Base-by-base conservation (phyloP, 2,329 filamentous ascomycete genomes). In the Gremmenia infestans region DNA sequence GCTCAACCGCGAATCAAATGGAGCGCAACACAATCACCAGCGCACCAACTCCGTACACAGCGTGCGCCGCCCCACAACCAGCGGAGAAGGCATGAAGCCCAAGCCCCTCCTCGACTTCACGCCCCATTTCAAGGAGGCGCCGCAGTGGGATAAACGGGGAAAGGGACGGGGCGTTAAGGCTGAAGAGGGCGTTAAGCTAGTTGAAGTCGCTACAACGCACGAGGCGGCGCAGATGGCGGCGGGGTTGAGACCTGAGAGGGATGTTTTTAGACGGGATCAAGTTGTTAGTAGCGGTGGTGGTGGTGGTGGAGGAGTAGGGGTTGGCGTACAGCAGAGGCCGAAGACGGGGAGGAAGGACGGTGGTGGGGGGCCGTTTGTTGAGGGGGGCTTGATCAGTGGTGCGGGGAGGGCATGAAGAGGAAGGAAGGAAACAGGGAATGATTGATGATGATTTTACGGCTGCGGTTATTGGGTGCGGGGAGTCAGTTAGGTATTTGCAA, bases 71-170 rank as follows among this genome's bases (percentile, higher is more conserved):
- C 39, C 42, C 36, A 39, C 52, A 19, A 3, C 55, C 36, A 17
- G 39, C 23, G 48, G 45, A 7, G 54, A 19, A 5, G 50, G 50
- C 3, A 56, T 57, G 19, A 19, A 19, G 22, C 64, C 62, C 0
- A 83, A 83, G 59, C 87, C 88, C 1, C 76, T 91, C 5, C 72
- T 91, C 32, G 87, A 89, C 65, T 76, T 91, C 42, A 85, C 83
- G 0, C 83, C 84, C 0, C 75, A 77, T 49, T 87, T 86, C 65
- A 76, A 79, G 50, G 85, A 88, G 59, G 78, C 85, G 6, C 85
- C 85, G 17, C 77, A 86, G 68, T 78, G 79, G 65, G 71, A 74
- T 52, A 76, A 74, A 48, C 79, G 80, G 49, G 75, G 78, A 15
- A 78, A 78, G 57, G 82, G 81, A 4, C 73, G 72, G 46, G 76